Percentiles rank a stretch among this genome's conserved stretches.
Conservation (phyloP, 2,329 filamentous ascomycete species). For the Acarospora socialis region DNA sequence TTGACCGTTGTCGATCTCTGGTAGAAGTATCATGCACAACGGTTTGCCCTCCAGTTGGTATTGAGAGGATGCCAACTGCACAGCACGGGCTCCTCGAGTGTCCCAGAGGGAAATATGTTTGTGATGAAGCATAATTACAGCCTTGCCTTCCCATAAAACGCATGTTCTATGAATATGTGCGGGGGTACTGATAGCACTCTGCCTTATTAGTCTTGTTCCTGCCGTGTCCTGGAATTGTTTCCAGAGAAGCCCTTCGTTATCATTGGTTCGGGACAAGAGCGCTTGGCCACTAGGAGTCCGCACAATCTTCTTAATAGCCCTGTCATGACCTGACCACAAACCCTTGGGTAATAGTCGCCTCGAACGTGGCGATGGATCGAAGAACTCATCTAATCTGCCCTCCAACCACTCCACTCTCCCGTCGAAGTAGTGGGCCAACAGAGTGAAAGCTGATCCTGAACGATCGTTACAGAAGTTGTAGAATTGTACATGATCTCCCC, state of each 20-base stretch:
- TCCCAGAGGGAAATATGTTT: constrained; percentile 66
- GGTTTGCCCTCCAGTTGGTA: constrained; percentile 56
- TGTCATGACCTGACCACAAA: constrained; percentile 73
- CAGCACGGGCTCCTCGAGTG: constrained; percentile 45
- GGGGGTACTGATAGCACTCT: constrained; percentile 47
- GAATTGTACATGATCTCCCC: constrained; percentile 51
- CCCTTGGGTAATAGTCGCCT: constrained; percentile 47
- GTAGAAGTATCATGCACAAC: constrained; percentile 65
- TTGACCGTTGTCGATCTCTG: constrained; percentile 43
- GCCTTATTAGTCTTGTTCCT: constrained; percentile 38
- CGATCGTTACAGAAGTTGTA: constrained; percentile 55
- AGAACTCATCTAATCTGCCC: constrained; percentile 60
- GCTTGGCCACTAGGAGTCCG: constrained; percentile 70
- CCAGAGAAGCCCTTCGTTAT: constrained; percentile 75
- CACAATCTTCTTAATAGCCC: constrained; percentile 69
- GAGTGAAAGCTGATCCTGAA: constrained; percentile 47
- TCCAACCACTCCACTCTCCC: constrained; percentile 73
- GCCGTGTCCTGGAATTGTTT: constrained; percentile 27
- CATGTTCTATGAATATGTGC: constrained; percentile 70
- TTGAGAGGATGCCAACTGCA: constrained; percentile 41
- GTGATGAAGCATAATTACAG: constrained; percentile 67
- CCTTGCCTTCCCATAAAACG: constrained; percentile 60
- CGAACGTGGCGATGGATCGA: constrained; percentile 50
- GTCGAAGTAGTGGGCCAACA: constrained; percentile 74
- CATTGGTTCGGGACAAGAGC: constrained; percentile 64